A percentile compares a stretch with the other conserved stretches of the same genome.
phyloP scores from a whole-genome alignment of 352 stramenopile species.

The Globisporangium spinosum region DNA sequence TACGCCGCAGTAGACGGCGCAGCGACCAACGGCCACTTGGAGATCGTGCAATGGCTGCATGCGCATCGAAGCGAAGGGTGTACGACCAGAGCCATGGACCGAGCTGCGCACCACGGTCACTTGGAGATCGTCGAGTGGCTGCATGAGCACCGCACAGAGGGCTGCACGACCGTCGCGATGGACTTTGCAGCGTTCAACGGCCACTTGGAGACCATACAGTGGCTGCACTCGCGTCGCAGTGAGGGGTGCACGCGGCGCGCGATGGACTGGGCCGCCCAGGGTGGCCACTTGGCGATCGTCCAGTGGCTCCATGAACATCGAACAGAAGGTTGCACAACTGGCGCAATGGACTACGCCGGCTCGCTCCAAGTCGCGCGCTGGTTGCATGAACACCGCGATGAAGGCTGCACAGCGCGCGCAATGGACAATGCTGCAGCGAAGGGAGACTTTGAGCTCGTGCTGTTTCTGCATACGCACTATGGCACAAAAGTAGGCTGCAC shows the following conservation, averaged over 20 bases:
- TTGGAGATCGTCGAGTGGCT: constrained; percentile 5
- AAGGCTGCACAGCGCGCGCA: constrained; percentile 6
- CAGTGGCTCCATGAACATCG: constrained; percentile 6
- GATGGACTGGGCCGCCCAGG: constrained; percentile 4
- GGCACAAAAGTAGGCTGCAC: constrained; percentile 1
- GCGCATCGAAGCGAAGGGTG: background rate
- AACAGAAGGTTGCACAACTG: constrained; percentile 1
- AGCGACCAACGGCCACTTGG: background rate
- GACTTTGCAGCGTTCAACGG: background rate
- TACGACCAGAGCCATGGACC: constrained; percentile 1
- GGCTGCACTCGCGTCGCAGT: constrained; percentile 2
- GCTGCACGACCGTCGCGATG: constrained; percentile 3
- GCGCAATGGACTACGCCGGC: constrained; percentile 2
- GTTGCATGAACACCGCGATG: constrained; percentile 2
- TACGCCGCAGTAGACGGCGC: background rate
- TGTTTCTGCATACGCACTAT: constrained; percentile 1
- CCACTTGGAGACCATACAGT: constrained; percentile 5
- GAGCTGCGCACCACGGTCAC: background rate
- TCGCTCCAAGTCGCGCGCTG: constrained; percentile 4
- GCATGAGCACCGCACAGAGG: constrained; percentile 3
- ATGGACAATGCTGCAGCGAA: constrained; percentile 4
- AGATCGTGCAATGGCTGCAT: background rate
- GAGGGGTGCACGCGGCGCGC: constrained; percentile 2
- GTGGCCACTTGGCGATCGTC: background rate
- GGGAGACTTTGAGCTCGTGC: constrained; percentile 10